Percentiles rank a stretch among this genome's conserved stretches.
Evolutionary conservation across 2,329 filamentous ascomycete species (phyloP).

Genomic region (Pseudohalonectria lignicola): DNA sequence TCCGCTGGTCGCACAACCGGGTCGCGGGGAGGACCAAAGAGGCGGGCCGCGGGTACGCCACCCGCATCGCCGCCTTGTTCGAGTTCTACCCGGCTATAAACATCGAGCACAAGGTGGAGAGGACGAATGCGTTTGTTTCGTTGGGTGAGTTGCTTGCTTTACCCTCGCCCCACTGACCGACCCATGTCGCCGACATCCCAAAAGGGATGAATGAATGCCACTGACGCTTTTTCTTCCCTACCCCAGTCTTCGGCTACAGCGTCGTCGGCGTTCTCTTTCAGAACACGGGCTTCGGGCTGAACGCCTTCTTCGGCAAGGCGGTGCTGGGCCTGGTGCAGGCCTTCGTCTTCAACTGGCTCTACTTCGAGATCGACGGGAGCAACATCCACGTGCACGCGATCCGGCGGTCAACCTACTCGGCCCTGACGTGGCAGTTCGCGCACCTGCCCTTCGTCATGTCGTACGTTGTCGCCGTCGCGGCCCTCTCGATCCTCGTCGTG

Average conservation of each 20-base stretch:
- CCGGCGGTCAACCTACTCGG: conserved; percentile 29
- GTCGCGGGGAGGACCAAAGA: conserved; percentile 8
- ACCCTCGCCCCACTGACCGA: too few relatives aligned
- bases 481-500: conserved; percentile 46
- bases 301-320: conserved; percentile 52
- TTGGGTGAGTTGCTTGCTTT: conserved; percentile 15
- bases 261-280: conserved; percentile 53
- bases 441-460: conserved; percentile 54
- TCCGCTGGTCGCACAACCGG: conserved; percentile 14
- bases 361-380: conserved; percentile 50
- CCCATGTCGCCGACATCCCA: too few relatives aligned
- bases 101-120: conserved; percentile 55
- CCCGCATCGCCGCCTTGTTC: conserved; percentile 26
- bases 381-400: conserved; percentile 52
- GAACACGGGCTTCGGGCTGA: conserved; percentile 39
- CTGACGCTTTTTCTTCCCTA: neutral
- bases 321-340: conserved; percentile 45
- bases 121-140: conserved; percentile 53
- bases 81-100: conserved; percentile 53
- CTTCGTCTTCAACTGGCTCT: conserved; percentile 51
- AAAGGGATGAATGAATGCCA: too few relatives aligned
- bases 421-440: conserved; percentile 40
- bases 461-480: conserved; percentile 48
- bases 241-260: conserved; percentile 50
- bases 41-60: conserved; percentile 11